Base-by-base conservation (phyloP, 139 green algal genomes). In the Chlorella vulgaris region DNA sequence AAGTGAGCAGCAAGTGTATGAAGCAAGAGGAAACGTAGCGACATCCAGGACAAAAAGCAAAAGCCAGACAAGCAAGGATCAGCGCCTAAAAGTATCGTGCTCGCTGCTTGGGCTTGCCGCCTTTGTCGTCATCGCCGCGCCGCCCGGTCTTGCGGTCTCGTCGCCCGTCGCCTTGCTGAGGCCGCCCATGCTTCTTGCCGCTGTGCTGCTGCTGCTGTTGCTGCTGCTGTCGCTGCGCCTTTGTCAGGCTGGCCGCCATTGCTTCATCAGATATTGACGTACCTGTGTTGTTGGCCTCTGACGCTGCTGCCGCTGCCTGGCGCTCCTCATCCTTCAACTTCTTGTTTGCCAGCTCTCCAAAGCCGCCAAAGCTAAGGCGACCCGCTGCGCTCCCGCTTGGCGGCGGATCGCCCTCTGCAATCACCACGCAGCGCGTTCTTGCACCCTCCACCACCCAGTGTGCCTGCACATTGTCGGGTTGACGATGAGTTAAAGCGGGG, bases 371-470 rank as follows among this genome's bases (percentile, higher is more conserved):
- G 50, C 47, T 69, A 3, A 83, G 29, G 6, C 77, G 47, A 26
- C 76, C 76, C 4, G 24, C 60, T 10, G 61, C n/a, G 36, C 47
- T 39, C 47, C 38, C 39, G 58, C 28, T 31, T 3, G 74, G 58
- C 19, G 38, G 74, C 5, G 77, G 77, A 26, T 83, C 77, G 0
- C 65, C 65, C n/a, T 83, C 77, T 1, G 65, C 65, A 22, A 83
- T 35, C 35, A 83, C 77, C 5, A 83, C 28, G 50, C 77, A 83
- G 4, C 50, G 65, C 0, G 65, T 76, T 28, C 50, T 47, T 7
- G 77, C 63, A 0, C 77, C 77, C 36, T 83, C 77, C 35, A 83
- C 66, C 7, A 83, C 66, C 77, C 77, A 83, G 50, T 76, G 77
- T 43, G 77, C 77, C 77, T 83, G 77, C 66, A 67, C 43, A 5